A percentile compares a stretch with the other conserved stretches of the same genome.
Conservation (phyloP, 2,329 filamentous ascomycete species). For the Curvularia spicifera region DNA sequence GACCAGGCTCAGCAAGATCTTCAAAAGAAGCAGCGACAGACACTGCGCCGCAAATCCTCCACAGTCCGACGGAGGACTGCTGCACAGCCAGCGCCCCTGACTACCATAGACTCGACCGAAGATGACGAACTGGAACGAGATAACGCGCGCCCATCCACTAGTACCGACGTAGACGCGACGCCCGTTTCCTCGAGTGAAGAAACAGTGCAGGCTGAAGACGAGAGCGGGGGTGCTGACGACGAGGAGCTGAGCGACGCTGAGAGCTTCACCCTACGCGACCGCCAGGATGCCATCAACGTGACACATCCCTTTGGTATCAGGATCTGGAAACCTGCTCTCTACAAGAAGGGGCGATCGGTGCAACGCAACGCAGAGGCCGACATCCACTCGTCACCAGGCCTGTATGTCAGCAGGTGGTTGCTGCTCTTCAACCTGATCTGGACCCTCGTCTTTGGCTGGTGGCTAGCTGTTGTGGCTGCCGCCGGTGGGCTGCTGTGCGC, state of each 20-base stretch:
- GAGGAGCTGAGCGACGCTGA: slow-evolving; percentile 86
- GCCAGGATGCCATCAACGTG: slow-evolving; percentile 97
- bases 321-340: slow-evolving; percentile 97
- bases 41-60: slow-evolving; percentile 58
- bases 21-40: slow-evolving; percentile 39
- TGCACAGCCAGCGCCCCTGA: slow-evolving; percentile 54
- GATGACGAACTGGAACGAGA: slow-evolving; percentile 56
- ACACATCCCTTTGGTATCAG: slow-evolving; percentile 98
- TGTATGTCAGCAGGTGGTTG: slow-evolving; percentile 82
- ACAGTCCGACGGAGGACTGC: slow-evolving; percentile 59
- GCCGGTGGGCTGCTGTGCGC: slow-evolving; percentile 79
- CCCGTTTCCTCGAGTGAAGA: slow-evolving; percentile 48
- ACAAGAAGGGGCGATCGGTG: slow-evolving; percentile 96
- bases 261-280: slow-evolving; percentile 96
- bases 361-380: slow-evolving; percentile 96
- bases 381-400: slow-evolving; percentile 92
- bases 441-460: slow-evolving; percentile 95
- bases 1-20: slow-evolving; percentile 58
- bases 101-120: slow-evolving; percentile 57
- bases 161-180: slow-evolving; percentile 31
- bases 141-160: slow-evolving; percentile 29
- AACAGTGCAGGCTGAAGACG: slow-evolving; percentile 46
- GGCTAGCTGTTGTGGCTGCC: slow-evolving; percentile 80
- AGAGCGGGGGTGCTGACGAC: slow-evolving; percentile 64
- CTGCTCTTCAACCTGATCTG: slow-evolving; percentile 88